These are phyloP conservation scores for Suillus tomentosus DNA, from an alignment of 768 basidiomycete genomes.

Conservation along the genomic window DNA sequence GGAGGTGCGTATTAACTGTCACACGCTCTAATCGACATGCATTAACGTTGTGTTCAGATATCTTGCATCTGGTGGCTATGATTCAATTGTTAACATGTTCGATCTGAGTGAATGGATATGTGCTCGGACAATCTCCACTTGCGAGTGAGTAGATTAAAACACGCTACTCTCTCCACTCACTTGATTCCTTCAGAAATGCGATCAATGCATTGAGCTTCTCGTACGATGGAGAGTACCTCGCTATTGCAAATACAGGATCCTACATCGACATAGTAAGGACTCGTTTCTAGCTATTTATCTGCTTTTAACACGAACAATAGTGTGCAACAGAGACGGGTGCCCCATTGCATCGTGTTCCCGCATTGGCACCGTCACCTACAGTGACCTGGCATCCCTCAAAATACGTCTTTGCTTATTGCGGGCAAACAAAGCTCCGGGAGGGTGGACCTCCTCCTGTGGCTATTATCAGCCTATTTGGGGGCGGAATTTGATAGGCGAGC, in stretches of 20 bases:
- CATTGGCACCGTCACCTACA: constrained; percentile 70
- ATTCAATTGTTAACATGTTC: constrained; percentile 83
- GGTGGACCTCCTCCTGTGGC: constrained; percentile 66
- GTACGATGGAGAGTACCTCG: constrained; percentile 80
- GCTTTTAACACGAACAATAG: constrained; percentile 36
- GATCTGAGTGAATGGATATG: constrained; percentile 82
- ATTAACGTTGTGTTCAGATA: constrained; percentile 46
- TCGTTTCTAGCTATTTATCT: constrained; percentile 3
- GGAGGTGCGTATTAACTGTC: constrained; percentile 45
- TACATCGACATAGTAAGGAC: constrained; percentile 79
- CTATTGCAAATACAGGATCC: constrained; percentile 67
- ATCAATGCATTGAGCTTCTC: constrained; percentile 80
- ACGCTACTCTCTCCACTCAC: not conserved
- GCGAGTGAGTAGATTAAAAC: constrained; percentile 60
- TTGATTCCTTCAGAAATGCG: constrained; percentile 49
- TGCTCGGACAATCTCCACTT: constrained; percentile 70
- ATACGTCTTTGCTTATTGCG: constrained; percentile 81
- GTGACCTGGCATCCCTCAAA: constrained; percentile 84
- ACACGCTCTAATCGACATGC: not conserved
- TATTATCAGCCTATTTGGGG: constrained; percentile 73
- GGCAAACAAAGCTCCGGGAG: constrained; percentile 69
- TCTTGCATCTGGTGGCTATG: constrained; percentile 76
- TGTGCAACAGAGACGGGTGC: constrained; percentile 77
- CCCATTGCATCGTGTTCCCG: constrained; percentile 75
- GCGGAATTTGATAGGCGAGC: constrained; percentile 31